Conservation (phyloP, 2,329 filamentous ascomycete genomes). For the Trichophyton verrucosum region DNA sequence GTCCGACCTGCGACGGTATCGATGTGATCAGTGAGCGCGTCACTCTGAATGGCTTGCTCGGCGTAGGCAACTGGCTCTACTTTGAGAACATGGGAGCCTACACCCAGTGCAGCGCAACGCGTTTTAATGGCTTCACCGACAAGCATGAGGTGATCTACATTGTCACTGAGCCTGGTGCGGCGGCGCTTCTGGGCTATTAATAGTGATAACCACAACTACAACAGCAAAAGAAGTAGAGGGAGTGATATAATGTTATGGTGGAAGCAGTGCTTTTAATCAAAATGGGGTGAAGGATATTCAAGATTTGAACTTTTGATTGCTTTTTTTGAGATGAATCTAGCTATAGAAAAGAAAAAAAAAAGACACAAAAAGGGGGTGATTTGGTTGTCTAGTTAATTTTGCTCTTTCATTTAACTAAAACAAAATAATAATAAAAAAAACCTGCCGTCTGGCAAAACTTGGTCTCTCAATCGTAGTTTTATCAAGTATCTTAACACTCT, state of each 20-base stretch:
- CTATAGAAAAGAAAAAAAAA: neutral
- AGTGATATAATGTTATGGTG: neutral
- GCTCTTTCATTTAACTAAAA: neutral
- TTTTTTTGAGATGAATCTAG: neutral
- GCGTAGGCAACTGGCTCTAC: conserved; percentile 96
- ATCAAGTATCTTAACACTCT: neutral
- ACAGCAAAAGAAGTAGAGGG: neutral
- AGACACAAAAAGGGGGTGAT: neutral
- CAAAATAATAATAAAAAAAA: neutral
- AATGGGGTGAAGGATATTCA: neutral
- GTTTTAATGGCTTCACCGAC: conserved; percentile 95
- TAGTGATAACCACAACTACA: no score
- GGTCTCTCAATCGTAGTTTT: neutral
- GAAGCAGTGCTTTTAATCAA: neutral
- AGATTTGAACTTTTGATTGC: neutral
- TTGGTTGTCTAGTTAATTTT: neutral
- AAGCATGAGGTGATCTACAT: conserved; percentile 88
- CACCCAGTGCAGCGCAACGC: conserved; percentile 92
- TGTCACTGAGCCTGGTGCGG: conserved; percentile 80
- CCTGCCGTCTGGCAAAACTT: neutral
- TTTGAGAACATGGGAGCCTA: conserved; percentile 99
- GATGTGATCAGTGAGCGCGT: conserved; percentile 82
- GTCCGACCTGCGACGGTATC: conserved; percentile 94
- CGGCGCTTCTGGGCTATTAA: conserved; percentile 51
- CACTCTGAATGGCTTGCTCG: conserved; percentile 60